Evolutionary conservation across 2,329 filamentous ascomycete genomes (phyloP), one percentile per base, ranked within the genome.

Genomic region (Didymella exigua): DNA sequence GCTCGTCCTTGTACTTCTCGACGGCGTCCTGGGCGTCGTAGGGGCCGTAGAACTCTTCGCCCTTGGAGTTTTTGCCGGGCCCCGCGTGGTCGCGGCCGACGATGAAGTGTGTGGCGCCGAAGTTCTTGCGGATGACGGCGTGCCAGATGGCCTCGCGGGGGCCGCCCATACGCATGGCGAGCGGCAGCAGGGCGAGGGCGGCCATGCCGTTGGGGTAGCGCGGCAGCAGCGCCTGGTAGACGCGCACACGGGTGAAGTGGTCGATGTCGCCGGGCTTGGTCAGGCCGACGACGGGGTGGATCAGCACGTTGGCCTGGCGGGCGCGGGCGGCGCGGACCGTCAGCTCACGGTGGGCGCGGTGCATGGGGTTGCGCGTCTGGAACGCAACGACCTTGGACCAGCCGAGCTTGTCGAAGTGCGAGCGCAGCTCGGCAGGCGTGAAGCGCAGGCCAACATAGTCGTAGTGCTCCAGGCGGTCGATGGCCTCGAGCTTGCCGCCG

Each of bases 171-270:
- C 95, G 90, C 95, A 99, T 99, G 70, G 95, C 95, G 62, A 99
- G 85, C 55, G 93, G 93, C 49, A 99, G 85, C 36, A 99, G 90
- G 78, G 92, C 93, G 63, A 99, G 86, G 33, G 96, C 92, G 56
- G 95, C 95, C 95, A 99, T 99, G 72, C 95, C 95, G 78, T 98
- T 99, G 78, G 95, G 95, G 81, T 99, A 99, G 74, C 95, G 87
- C 67, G 93, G 91, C 63, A 99, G 86, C 49, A 99, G 87, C 37
- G 95, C 93, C 84, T 98, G 91, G 86, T 99, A 99, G 71, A 97
- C 95, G 73, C 95, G 92, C 69, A 99, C 95, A 76, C 95, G 91
- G 70, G 95, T 99, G 83, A 99, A 99, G 85, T 99, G 95, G 80
- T 99, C 95, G 75, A 99, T 99, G 78, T 99, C 95, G 77, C 95